These are phyloP conservation scores for Leccinum subrobustum DNA, from an alignment of 1,284 basidiomycete genomes.

Conservation along the genomic window DNA sequence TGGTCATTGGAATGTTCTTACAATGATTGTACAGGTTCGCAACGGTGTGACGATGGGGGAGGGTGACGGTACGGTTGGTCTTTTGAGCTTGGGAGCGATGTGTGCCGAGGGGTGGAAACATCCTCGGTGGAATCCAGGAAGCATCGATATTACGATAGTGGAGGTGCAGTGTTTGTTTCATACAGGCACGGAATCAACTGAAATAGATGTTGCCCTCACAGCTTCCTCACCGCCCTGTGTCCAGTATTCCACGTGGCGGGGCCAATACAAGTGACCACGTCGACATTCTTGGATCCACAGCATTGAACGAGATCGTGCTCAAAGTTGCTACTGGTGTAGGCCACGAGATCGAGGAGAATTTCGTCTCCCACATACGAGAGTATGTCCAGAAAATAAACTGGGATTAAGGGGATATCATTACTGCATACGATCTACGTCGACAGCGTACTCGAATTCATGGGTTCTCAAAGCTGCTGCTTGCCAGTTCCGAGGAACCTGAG, in stretches of 20 bases:
- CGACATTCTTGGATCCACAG: conserved; percentile 88
- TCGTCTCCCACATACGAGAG: conserved; percentile 79
- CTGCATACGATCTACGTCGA: conserved; percentile 3
- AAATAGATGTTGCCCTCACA: conserved; percentile 31
- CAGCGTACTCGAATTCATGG: conserved; percentile 8
- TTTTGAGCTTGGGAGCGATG: conserved; percentile 92
- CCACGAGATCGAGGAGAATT: conserved; percentile 68
- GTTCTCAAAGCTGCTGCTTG: background rate
- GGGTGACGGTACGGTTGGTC: conserved; percentile 94
- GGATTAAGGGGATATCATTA: conserved; percentile 47
- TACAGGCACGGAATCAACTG: conserved; percentile 7
- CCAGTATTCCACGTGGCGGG: conserved; percentile 81
- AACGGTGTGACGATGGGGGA: conserved; percentile 90
- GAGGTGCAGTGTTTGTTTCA: conserved; percentile 52
- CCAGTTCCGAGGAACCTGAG: background rate
- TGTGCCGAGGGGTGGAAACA: conserved; percentile 95
- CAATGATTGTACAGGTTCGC: conserved; percentile 45
- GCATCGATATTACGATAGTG: conserved; percentile 82
- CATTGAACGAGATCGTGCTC: conserved; percentile 88
- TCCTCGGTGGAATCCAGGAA: conserved; percentile 90
- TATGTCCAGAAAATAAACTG: conserved; percentile 78
- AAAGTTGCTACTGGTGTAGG: conserved; percentile 81
- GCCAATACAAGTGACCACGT: conserved; percentile 91
- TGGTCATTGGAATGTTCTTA: background rate
- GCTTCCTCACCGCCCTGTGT: conserved; percentile 84